Evolutionary conservation across 2,329 filamentous ascomycete species (phyloP).

Genomic region (Hypoxylon rubiginosum): DNA sequence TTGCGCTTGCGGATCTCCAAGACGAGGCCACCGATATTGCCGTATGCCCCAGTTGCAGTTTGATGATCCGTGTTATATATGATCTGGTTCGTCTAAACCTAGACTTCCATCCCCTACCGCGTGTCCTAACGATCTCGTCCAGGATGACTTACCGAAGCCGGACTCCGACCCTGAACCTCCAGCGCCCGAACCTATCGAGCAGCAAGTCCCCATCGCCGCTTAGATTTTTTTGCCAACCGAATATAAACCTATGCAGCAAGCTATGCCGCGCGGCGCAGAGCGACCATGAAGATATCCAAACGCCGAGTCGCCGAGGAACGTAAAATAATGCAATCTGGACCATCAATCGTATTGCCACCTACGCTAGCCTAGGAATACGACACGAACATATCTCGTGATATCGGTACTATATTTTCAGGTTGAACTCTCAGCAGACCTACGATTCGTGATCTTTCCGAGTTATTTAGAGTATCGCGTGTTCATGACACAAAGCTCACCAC

Average conservation of each 20-base stretch:
- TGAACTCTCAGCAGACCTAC: conserved; percentile 1
- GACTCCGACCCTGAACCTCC: conserved; percentile 48
- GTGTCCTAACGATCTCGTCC: conserved; percentile 20
- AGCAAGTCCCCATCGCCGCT: conserved; percentile 49
- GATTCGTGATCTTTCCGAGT: background rate
- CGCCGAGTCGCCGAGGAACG: conserved; percentile 20
- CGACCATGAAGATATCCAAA: conserved; percentile 12
- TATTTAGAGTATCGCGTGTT: background rate
- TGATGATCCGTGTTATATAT: conserved; percentile 97
- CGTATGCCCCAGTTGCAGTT: conserved; percentile 96
- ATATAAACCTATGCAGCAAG: background rate
- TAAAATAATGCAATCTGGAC: background rate
- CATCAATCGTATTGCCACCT: conserved; percentile 4
- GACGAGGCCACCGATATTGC: conserved; percentile 90
- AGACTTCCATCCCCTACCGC: background rate
- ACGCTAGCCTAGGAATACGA: conserved; percentile 6
- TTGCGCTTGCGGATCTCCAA: conserved; percentile 83
- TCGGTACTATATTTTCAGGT: background rate
- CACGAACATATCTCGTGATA: background rate
- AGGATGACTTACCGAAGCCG: conserved; percentile 51
- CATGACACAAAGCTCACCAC: background rate
- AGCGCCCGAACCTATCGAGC: conserved; percentile 42
- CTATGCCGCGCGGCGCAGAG: background rate
- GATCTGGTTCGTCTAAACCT: conserved; percentile 73
- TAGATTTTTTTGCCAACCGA: conserved; percentile 34